Base-by-base conservation (phyloP, 2,329 filamentous ascomycete genomes). In the Rachicladosporium sp. region DNA sequence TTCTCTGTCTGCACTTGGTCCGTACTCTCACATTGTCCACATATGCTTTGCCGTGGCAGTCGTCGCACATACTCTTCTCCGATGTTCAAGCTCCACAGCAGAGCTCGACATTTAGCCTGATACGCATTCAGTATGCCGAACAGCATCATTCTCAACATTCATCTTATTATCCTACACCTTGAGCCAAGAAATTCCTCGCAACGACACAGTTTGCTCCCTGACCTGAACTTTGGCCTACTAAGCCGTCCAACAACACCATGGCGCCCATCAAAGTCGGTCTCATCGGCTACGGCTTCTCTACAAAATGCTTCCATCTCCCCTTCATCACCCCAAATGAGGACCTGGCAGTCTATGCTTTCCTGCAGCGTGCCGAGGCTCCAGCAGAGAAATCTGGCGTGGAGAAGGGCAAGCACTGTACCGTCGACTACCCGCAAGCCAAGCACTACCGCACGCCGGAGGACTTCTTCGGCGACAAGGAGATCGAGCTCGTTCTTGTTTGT, bases 221-320 rank as follows among this genome's bases (percentile, higher is more conserved):
- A 19, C 15, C 15, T 19, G 15, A 19, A 19, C 15, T 19, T 19
- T 19, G 15, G 15, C 15, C 15, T 19, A 19, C 15, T 19, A 19
- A 19, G 15, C 15, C 15, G 15, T 19, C 15, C 15, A 19, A 19
- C 15, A 5, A 29, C n/a, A 42, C 4, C 10, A 51, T 51, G 50
- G 43, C 47, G 12, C 46, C 54, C 15, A 55, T 71, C 55, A 71
- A 68, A 47, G 60, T 71, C 30, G 68, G 69, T 29, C 49, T 72
- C 33, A 53, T 72, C 29, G 69, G 69, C 45, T 73, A 72, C 40
- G 69, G 69, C 52, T 62, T 63, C 40, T 62, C 68, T 0, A 55
- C 66, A n/a, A 69, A 66, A 45, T 62, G 53, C 43, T 72, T 71
- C 43, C 68, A 73, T 40, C 57, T 71, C 3, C 70, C 70, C 0